Percentiles rank a stretch among this genome's conserved stretches.
Evolutionary conservation across 2,329 filamentous ascomycete genomes (phyloP).

Genomic region (Exophiala oligosperma): DNA sequence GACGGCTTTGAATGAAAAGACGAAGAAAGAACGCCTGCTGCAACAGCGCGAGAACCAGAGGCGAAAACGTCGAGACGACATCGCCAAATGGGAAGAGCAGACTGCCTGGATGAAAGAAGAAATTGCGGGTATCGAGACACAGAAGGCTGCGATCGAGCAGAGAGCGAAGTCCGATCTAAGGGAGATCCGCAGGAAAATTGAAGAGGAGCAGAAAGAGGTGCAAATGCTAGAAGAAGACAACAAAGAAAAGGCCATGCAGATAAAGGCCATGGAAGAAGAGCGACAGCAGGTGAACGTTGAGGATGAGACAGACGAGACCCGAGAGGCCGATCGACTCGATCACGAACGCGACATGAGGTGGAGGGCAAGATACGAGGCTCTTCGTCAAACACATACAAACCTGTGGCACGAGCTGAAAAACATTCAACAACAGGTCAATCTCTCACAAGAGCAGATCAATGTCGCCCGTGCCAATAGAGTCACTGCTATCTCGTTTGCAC

Average conservation of each 20-base stretch:
- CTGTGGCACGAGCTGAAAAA: slow-evolving; percentile 26
- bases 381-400: slow-evolving; percentile 45
- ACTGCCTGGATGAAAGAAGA: slow-evolving; percentile 53
- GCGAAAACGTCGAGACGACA: slow-evolving; percentile 61
- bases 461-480: slow-evolving; percentile 41
- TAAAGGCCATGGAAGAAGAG: slow-evolving; percentile 63
- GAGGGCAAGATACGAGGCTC: slow-evolving; percentile 44
- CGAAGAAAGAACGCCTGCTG: slow-evolving; percentile 69
- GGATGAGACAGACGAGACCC: slow-evolving; percentile 52
- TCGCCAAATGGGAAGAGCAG: slow-evolving; percentile 58
- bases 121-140: slow-evolving; percentile 44
- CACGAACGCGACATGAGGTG: slow-evolving; percentile 49
- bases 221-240: slow-evolving; percentile 62
- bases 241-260: slow-evolving; percentile 58
- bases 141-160: slow-evolving; percentile 43
- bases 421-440: slow-evolving; percentile 26
- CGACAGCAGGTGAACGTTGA: slow-evolving; percentile 49
- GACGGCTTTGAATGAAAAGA: slow-evolving; percentile 73
- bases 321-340: slow-evolving; percentile 52
- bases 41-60: slow-evolving; percentile 62
- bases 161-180: slow-evolving; percentile 41
- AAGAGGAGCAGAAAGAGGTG: slow-evolving; percentile 49
- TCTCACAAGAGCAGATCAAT: slow-evolving; percentile 30
- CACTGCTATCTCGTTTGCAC: slow-evolving; percentile 40
- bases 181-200: slow-evolving; percentile 46